Evolutionary conservation across 2,329 filamentous ascomycete species (phyloP), one percentile per base, ranked within the genome.

Genomic region (Calycina herbarum): DNA sequence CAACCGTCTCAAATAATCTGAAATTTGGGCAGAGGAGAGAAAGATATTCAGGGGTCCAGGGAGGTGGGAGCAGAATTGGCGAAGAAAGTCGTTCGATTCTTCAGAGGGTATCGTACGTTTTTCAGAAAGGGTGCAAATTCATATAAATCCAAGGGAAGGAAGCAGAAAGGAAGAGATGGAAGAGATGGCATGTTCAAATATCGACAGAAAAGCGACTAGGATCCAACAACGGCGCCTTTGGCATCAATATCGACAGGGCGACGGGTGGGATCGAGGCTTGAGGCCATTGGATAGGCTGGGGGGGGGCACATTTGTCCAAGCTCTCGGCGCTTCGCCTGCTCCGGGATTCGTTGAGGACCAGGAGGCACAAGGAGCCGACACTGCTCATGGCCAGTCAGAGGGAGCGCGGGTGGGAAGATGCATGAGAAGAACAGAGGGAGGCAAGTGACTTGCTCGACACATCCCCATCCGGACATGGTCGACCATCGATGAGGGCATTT

Each of bases 271-370:
- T n/a, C 3, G n/a, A 17, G 42, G n/a, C 42, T 20, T n/a, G 17
- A n/a, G 45, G n/a, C n/a, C 45, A 51, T 51, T 51, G 20, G 45
- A 51, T 24, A 24, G 45, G 45, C 15, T n/a, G 42, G 42, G 2
- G 40, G 40, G n/a, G 42, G 61, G 51, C 29, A n/a, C 54, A 33
- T 27, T 67, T 58, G 59, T 62, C 61, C 42, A 64, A 64, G 57
- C 48, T 64, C 66, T 64, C 67, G 69, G 69, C 69, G 69, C 69
- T 70, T 70, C 62, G 60, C 59, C 58, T 62, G 33, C n/a, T 45
- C 67, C 51, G 57, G 63, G 65, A 70, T 70, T 70, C 62, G 69
- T 10, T 35, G 35, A n/a, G 15, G 27, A 57, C n/a, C 15, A 20
- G 17, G 31, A 42, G 40, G 8, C 15, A 42, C 31, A 59, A 3